Evolutionary conservation across 2,329 filamentous ascomycete species (phyloP).

Genomic region (Aureobasidium sp.): DNA sequence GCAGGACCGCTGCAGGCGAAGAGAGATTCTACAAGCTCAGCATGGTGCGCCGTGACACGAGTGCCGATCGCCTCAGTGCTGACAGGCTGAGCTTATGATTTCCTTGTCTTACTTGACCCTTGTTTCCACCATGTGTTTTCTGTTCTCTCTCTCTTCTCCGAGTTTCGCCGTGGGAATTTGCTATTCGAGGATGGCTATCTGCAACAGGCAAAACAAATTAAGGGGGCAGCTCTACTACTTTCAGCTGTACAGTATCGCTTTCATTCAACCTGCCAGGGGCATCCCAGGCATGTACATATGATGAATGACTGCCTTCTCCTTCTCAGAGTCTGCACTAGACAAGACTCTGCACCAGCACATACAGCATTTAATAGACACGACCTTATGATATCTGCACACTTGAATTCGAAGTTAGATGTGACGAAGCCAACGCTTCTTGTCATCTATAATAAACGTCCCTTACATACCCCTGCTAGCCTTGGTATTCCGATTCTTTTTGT

Average conservation of each 20-base stretch:
- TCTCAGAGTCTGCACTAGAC: not conserved
- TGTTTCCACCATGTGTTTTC: not conserved
- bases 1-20: constrained; percentile 65
- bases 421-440: not conserved
- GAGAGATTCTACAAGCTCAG: constrained; percentile 75
- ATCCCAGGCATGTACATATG: constrained; percentile 1
- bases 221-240: not conserved
- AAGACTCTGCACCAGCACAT: not conserved
- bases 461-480: not conserved
- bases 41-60: constrained; percentile 63
- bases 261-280: not conserved
- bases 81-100: constrained; percentile 64
- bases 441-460: not conserved
- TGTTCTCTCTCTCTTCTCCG: not conserved
- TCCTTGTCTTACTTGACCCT: not conserved
- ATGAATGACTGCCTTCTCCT: not conserved
- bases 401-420: not conserved
- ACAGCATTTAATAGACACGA: constrained; percentile 6
- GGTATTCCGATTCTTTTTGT: constrained; percentile 14
- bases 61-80: constrained; percentile 64
- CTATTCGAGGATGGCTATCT: not conserved
- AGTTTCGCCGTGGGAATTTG: not conserved
- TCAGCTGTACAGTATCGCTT: constrained; percentile 1
- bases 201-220: not conserved
- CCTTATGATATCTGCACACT: not conserved